Percentiles rank a stretch among this genome's conserved stretches.
These are phyloP conservation scores for Camellia oleifera DNA, from an alignment of 179 eudicot species.

Conservation along the genomic window DNA sequence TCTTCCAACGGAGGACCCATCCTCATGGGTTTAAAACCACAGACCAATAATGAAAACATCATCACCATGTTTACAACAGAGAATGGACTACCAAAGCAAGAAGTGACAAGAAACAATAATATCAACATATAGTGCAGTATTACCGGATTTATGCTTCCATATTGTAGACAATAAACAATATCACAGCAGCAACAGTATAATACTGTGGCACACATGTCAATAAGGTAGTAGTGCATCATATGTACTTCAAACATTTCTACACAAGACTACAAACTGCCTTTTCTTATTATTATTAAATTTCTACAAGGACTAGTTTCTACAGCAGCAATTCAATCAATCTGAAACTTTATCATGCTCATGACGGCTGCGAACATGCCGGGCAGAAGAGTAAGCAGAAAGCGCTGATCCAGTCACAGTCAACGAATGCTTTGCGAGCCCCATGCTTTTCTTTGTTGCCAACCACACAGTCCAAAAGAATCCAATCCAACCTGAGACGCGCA, in stretches of 20 bases:
- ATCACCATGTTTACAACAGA: too few species aligned
- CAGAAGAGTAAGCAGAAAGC: conserved; percentile 43
- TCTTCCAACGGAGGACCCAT: too few species aligned
- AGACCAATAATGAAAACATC: too few species aligned
- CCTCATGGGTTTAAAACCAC: too few species aligned
- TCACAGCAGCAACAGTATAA: background rate
- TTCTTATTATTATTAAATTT: too few species aligned
- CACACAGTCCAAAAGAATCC: conserved; percentile 68
- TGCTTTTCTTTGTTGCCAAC: conserved; percentile 51
- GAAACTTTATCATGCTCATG: conserved; percentile 16
- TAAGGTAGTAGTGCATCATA: background rate
- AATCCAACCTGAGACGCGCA: conserved; percentile 55
- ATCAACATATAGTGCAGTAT: too few species aligned
- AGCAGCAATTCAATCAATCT: conserved; percentile 19
- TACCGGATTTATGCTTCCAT: background rate
- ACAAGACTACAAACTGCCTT: too few species aligned
- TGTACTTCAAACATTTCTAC: background rate
- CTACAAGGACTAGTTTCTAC: background rate
- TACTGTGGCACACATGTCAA: background rate
- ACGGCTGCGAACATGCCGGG: conserved; percentile 28
- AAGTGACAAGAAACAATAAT: too few species aligned
- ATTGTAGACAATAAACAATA: background rate
- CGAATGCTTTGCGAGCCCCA: conserved; percentile 50
- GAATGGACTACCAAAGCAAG: too few species aligned
- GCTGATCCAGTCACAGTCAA: conserved; percentile 54